These are phyloP conservation scores for Balakata baccata DNA, from an alignment of 345 rosid genomes.

Conservation along the genomic window DNA sequence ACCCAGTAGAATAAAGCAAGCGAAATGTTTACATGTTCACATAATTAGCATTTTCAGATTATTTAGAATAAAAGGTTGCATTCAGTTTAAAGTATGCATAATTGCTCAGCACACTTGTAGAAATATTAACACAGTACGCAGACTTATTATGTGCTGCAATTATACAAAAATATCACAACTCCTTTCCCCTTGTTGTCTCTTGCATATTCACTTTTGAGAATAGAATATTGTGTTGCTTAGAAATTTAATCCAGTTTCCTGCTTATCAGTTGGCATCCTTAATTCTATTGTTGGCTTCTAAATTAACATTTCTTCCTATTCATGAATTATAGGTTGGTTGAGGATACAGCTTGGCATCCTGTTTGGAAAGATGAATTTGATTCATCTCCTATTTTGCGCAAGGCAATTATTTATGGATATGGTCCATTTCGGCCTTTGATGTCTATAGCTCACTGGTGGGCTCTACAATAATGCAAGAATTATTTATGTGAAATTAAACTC, in stretches of 20 bases:
- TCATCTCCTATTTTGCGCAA: constrained; percentile 57
- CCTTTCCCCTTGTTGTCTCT: neutral
- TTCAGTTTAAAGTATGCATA: too few relatives aligned
- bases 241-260: constrained; percentile 1
- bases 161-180: neutral
- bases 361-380: constrained; percentile 67
- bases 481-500: neutral
- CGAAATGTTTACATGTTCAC: neutral
- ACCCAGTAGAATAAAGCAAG: neutral
- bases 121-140: neutral
- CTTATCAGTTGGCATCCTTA: constrained; percentile 5
- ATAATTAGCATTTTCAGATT: neutral
- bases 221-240: neutral
- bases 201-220: neutral
- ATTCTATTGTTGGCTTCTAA: neutral
- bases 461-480: neutral
- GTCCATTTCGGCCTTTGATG: constrained; percentile 95
- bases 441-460: constrained; percentile 91
- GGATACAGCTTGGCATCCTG: constrained; percentile 98
- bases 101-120: neutral
- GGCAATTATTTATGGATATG: constrained; percentile 74
- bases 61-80: neutral
- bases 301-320: constrained; percentile 9
- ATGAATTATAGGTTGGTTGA: constrained; percentile 54
- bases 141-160: neutral